Conservation (phyloP, 768 basidiomycete genomes). For the Piloderma croceum region DNA sequence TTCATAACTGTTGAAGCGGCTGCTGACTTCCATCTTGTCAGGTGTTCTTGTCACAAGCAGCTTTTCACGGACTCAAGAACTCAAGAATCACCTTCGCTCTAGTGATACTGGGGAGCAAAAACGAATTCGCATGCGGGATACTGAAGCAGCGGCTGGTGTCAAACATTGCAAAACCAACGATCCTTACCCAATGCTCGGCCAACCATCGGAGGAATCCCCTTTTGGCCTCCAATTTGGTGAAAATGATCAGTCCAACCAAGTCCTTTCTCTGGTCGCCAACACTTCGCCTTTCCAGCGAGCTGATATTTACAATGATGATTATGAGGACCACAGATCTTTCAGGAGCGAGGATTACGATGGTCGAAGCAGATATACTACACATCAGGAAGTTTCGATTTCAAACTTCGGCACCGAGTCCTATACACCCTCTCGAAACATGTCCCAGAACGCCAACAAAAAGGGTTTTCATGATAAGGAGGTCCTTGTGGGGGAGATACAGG, state of each 20-base stretch:
- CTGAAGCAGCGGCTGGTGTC: slow-evolving; percentile 66
- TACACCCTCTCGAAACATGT: slow-evolving; percentile 94
- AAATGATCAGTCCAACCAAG: slow-evolving; percentile 55
- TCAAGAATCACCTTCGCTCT: slow-evolving; percentile 78
- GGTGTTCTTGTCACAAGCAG: slow-evolving; percentile 83
- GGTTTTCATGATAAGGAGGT: slow-evolving; percentile 75
- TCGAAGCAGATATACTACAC: slow-evolving; percentile 69
- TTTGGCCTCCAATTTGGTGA: slow-evolving; percentile 41
- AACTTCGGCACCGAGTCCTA: slow-evolving; percentile 90
- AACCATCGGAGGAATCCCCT: slow-evolving; percentile 33
- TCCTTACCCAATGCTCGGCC: slow-evolving; percentile 55
- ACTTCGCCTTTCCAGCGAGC: slow-evolving; percentile 79
- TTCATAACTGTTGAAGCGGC: neutral
- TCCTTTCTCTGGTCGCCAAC: slow-evolving; percentile 77
- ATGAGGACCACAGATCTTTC: slow-evolving; percentile 68
- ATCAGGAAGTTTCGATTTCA: slow-evolving; percentile 71
- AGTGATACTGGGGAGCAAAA: slow-evolving; percentile 84
- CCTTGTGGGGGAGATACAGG: slow-evolving; percentile 77
- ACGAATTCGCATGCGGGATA: slow-evolving; percentile 70
- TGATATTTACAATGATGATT: slow-evolving; percentile 72
- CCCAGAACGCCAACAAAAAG: slow-evolving; percentile 75
- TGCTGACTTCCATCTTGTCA: slow-evolving; percentile 24
- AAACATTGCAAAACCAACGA: slow-evolving; percentile 69
- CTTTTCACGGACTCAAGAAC: slow-evolving; percentile 90
- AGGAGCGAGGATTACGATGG: slow-evolving; percentile 77